These are phyloP conservation scores for Blattamonas nauphoetae DNA, from an alignment of 78 protist genomes.

Conservation along the genomic window DNA sequence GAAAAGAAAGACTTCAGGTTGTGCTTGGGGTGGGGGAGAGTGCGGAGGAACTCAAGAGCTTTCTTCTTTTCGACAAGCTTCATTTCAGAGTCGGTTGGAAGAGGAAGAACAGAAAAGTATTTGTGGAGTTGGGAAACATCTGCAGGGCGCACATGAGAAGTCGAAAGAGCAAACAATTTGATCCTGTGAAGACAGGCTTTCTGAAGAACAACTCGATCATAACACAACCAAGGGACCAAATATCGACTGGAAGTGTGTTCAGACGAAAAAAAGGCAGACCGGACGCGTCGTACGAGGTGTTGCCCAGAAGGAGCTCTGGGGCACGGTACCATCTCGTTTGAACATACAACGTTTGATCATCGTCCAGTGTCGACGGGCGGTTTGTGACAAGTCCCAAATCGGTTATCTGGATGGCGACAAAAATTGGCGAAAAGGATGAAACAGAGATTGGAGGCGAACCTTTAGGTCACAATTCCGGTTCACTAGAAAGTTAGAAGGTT, in stretches of 20 bases:
- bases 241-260: conserved; percentile 1
- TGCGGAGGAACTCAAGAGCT: no score
- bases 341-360: conserved; percentile 28
- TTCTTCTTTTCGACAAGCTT: no score
- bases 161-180: background rate
- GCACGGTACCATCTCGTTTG: conserved; percentile 45
- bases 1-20: no score
- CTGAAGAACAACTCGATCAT: conserved; percentile 22
- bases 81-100: no score
- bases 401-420: no score
- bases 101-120: no score
- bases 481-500: conserved; percentile 51
- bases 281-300: background rate
- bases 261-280: background rate
- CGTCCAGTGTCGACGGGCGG: background rate
- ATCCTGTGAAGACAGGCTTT: conserved; percentile 28
- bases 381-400: conserved; percentile 53
- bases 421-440: no score
- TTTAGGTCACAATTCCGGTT: conserved; percentile 33
- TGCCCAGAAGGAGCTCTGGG: conserved; percentile 10
- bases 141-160: no score
- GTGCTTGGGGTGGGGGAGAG: no score
- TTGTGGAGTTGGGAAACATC: no score
- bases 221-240: conserved; percentile 28
- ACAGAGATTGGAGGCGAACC: no score